Base-by-base conservation (phyloP, 2,329 filamentous ascomycete species). In the Colletotrichum sp. region DNA sequence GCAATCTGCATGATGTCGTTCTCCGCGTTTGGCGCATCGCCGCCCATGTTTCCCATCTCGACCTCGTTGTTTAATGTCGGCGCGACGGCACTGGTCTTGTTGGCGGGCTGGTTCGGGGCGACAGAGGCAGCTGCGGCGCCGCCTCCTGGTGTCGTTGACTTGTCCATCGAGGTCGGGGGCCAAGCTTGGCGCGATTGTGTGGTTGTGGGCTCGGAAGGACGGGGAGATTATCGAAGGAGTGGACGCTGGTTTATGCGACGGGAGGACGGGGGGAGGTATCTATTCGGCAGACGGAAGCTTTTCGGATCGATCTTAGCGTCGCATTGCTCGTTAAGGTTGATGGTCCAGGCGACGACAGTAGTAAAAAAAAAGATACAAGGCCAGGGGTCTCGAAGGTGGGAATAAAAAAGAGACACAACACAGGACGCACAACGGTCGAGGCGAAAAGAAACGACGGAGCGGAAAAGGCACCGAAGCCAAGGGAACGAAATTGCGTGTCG, bases 1-100 rank as follows among this genome's bases (percentile, higher is more conserved):
- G 97, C 96, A 83, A 98, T 88, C 87, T 98, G 96, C 96, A 99
- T 99, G 79, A 99, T 93, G 86, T 99, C 96, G 79, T 95, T 91
- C 81, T 95, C 92, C 5, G 83, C 80, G 7, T 83, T 77, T 21
- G 77, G 78, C 78, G 83, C 82, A 69, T 86, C 85, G 77, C 84
- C 83, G 1, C 87, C 84, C 34, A 92, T 82, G 79, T 83, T 85
- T 15, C 89, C 89, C 84, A 91, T 87, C 80, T 92, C 90, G 84
- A 91, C 85, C 78, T 90, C 89, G 81, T 87, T 88, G 82, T 89
- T 92, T 79, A 92, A 85, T 80, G 90, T 90, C 10, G 91, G 90
- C 44, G 87, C 87, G 5, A 87, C 90, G 18, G 86, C 88, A 60
- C 86, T 83, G 68, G 87, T 86, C 79, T 93, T 93, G 64, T 88